Percentiles rank a stretch among this genome's conserved stretches.
Conservation (phyloP, 2,329 filamentous ascomycete genomes). For the Metarhizium anisopliae region DNA sequence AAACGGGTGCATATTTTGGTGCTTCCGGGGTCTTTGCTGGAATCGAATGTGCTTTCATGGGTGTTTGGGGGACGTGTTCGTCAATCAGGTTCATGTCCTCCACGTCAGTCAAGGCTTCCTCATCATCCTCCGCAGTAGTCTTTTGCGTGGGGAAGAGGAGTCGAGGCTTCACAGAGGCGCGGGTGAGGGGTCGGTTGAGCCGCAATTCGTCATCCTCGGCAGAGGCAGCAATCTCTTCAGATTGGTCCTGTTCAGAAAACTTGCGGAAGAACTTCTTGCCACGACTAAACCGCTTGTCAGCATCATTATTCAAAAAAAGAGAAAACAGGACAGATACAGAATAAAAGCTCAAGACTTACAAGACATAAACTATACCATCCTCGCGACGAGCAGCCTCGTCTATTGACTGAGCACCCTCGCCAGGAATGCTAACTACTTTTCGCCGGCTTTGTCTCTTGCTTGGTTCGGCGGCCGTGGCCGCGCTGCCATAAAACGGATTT, state of each 20-base stretch:
- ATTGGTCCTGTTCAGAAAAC: slow-evolving; percentile 38
- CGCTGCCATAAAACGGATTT: slow-evolving; percentile 62
- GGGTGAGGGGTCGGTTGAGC: slow-evolving; percentile 43
- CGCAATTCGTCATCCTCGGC: slow-evolving; percentile 25
- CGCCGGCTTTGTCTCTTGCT: slow-evolving; percentile 45
- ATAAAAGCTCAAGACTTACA: slow-evolving; percentile 49
- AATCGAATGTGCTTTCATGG: slow-evolving; percentile 23
- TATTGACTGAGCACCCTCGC: slow-evolving; percentile 49
- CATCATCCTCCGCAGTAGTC: slow-evolving; percentile 38
- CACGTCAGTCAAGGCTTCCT: slow-evolving; percentile 51
- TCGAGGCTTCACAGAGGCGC: slow-evolving; percentile 62
- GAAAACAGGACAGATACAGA: not conserved
- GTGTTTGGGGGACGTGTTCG: slow-evolving; percentile 23
- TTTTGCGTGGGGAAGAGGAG: slow-evolving; percentile 56
- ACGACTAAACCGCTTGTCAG: slow-evolving; percentile 42
- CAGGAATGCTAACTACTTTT: slow-evolving; percentile 43
- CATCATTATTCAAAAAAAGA: not conserved
- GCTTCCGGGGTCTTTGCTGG: slow-evolving; percentile 41
- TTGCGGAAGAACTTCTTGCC: slow-evolving; percentile 72
- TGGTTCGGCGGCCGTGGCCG: slow-evolving; percentile 29
- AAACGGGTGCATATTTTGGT: slow-evolving; percentile 46
- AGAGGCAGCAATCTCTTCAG: slow-evolving; percentile 20
- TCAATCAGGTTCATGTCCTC: slow-evolving; percentile 35
- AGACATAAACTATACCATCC: slow-evolving; percentile 67
- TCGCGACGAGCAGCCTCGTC: slow-evolving; percentile 55